phyloP scores from a whole-genome alignment of 78 protist species.

The Dictyostelium citrinum region DNA sequence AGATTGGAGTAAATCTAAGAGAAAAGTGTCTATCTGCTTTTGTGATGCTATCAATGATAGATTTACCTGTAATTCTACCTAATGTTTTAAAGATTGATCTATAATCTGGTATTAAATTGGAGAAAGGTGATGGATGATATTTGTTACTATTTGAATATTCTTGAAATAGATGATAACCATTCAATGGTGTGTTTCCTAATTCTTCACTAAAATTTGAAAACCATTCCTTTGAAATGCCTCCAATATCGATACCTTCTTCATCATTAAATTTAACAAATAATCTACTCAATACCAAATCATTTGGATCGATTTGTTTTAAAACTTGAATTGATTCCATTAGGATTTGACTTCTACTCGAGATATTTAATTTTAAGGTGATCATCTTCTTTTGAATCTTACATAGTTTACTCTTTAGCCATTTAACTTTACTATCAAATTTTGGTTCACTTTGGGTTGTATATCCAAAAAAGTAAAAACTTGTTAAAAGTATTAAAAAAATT shows the following conservation, averaged over 20 bases:
- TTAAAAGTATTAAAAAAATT: constrained; percentile 28
- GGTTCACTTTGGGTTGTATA: constrained; percentile 34
- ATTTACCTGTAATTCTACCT: constrained; percentile 47
- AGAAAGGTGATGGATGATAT: constrained; percentile 67
- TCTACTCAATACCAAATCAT: not conserved
- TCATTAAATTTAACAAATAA: constrained; percentile 46
- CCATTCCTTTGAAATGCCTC: constrained; percentile 77
- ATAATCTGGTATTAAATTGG: constrained; percentile 36
- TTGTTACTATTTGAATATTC: not conserved
- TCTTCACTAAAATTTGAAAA: constrained; percentile 35
- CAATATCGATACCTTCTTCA: constrained; percentile 74
- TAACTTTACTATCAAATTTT: constrained; percentile 35
- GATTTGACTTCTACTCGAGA: not conserved
- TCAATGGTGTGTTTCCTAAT: not conserved
- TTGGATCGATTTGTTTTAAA: not conserved
- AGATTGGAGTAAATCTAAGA: constrained; percentile 24
- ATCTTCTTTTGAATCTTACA: constrained; percentile 3
- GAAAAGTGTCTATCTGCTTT: constrained; percentile 67
- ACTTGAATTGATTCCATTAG: constrained; percentile 8
- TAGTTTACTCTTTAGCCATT: constrained; percentile 11
- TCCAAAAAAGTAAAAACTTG: constrained; percentile 34
- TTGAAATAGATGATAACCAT: constrained; percentile 33
- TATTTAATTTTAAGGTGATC: constrained; percentile 28
- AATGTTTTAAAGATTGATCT: constrained; percentile 13
- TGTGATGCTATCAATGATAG: constrained; percentile 10